A percentile compares a stretch with the other conserved stretches of the same genome.
phyloP scores from a whole-genome alignment of 1,284 basidiomycete genomes.

The Cutaneotrichosporon cutaneum region DNA sequence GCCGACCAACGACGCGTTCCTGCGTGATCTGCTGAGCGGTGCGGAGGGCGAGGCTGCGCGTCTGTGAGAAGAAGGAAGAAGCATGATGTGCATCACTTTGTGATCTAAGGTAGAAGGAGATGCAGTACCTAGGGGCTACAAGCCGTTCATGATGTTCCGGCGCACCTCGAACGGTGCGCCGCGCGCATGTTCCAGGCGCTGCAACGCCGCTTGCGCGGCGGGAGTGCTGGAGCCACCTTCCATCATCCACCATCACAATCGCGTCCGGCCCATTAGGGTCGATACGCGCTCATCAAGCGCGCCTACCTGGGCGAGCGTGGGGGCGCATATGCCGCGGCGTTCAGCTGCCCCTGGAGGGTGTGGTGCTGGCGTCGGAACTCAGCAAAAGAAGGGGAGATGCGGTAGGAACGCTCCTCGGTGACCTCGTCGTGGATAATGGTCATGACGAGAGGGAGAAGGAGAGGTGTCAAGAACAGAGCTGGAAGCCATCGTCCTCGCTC shows the following conservation, averaged over 20 bases:
- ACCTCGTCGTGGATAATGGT: not conserved
- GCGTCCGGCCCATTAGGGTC: slow-evolving; percentile 8
- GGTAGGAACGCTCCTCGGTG: not conserved
- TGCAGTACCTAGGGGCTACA: not conserved
- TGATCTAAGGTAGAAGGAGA: not conserved
- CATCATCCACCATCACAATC: not conserved
- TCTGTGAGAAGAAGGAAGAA: not conserved
- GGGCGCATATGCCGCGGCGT: slow-evolving; percentile 21
- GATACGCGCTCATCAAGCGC: slow-evolving; percentile 11
- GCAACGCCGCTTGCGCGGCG: not conserved
- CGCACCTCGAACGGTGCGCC: not conserved
- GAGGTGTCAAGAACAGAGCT: too few species aligned
- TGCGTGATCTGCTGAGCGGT: slow-evolving; percentile 25
- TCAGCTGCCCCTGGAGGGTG: slow-evolving; percentile 18
- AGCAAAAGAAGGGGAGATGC: too few species aligned
- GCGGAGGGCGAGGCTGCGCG: slow-evolving; percentile 6
- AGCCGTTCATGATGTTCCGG: not conserved
- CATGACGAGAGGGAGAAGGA: not conserved
- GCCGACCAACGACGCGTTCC: slow-evolving; percentile 28
- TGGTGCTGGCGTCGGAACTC: slow-evolving; percentile 22
- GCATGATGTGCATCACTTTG: not conserved
- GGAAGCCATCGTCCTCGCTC: too few species aligned
- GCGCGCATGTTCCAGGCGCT: not conserved
- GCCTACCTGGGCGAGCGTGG: slow-evolving; percentile 21
- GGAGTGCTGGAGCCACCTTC: not conserved